phyloP scores from a whole-genome alignment of 2,329 filamentous ascomycete genomes.

The Beauveria sp. region DNA sequence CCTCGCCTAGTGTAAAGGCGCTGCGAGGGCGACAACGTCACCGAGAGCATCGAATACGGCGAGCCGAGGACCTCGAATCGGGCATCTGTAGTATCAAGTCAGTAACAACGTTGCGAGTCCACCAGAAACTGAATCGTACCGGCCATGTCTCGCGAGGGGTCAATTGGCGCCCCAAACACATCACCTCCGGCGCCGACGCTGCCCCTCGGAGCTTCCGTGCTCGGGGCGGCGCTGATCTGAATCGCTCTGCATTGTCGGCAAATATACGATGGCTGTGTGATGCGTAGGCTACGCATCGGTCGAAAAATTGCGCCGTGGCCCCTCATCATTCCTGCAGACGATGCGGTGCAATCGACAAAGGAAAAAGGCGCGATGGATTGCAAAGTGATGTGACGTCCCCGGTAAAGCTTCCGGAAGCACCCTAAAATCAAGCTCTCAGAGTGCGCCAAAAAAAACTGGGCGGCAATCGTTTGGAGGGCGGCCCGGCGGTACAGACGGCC shows the following conservation, averaged over 20 bases:
- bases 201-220: conserved; percentile 42
- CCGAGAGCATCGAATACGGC: conserved; percentile 88
- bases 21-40: conserved; percentile 87
- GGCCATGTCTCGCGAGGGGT: conserved; percentile 39
- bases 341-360: background rate
- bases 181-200: conserved; percentile 34
- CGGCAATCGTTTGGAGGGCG: background rate
- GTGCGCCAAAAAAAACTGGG: background rate
- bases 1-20: conserved; percentile 87
- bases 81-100: conserved; percentile 57
- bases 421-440: background rate
- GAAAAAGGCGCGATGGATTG: background rate
- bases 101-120: background rate
- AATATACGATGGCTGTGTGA: conserved; percentile 28
- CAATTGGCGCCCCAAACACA: conserved; percentile 45
- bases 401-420: conserved; percentile 4
- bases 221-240: conserved; percentile 55
- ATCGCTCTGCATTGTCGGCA: conserved; percentile 52
- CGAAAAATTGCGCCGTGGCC: conserved; percentile 33
- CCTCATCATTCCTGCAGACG: conserved; percentile 26
- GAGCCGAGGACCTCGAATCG: conserved; percentile 89
- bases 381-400: background rate
- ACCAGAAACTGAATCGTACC: conserved; percentile 29
- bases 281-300: conserved; percentile 25
- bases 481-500: conserved; percentile 10